phyloP scores from a whole-genome alignment of 345 rosid genomes.

The Bruguiera gymnorhiza region DNA sequence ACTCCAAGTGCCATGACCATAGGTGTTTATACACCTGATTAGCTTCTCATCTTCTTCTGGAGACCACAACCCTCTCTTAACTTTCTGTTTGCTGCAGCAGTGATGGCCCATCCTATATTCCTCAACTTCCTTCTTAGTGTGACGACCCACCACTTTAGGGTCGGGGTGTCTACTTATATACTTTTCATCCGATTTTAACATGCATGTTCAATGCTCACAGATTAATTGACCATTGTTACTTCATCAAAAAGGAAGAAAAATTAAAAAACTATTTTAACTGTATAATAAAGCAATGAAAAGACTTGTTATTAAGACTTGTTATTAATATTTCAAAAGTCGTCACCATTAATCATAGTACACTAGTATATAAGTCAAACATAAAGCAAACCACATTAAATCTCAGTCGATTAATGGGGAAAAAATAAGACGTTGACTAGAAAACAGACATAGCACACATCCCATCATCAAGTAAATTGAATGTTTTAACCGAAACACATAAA shows the following conservation, averaged over 20 bases:
- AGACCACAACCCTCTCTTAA: constrained; percentile 65
- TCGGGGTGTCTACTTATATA: neutral
- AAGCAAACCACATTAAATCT: too few species aligned
- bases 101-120: constrained; percentile 43
- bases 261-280: neutral
- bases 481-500: too few species aligned
- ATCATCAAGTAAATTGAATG: too few species aligned
- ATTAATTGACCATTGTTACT: neutral
- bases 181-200: neutral
- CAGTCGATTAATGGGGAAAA: too few species aligned
- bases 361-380: too few species aligned
- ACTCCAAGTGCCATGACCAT: constrained; percentile 62
- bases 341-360: too few species aligned
- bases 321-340: too few species aligned
- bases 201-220: neutral
- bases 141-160: neutral
- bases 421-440: too few species aligned
- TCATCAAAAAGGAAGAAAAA: neutral
- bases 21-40: constrained; percentile 33
- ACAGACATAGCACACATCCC: too few species aligned
- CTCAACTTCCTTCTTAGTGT: neutral
- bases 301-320: too few species aligned
- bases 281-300: too few species aligned
- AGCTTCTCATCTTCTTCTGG: constrained; percentile 72
- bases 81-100: constrained; percentile 63